Evolutionary conservation across 176 grass and related monocot genomes (phyloP).

Genomic region (Hsuehochloa calcarea): DNA sequence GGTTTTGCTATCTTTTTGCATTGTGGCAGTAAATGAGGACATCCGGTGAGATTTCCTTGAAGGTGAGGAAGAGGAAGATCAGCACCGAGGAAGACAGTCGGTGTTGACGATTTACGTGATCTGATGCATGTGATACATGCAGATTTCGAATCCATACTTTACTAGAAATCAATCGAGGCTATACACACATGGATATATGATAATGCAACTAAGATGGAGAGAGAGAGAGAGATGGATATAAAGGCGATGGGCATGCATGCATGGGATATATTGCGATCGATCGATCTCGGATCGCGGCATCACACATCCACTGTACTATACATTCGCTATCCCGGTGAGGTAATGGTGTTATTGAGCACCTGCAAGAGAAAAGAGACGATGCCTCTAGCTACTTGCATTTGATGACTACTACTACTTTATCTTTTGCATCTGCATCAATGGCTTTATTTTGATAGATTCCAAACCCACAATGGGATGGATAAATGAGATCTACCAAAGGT

Average conservation of each 20-base stretch:
- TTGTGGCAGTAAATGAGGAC: too few relatives aligned
- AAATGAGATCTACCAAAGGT: not conserved
- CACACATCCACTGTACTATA: constrained; percentile 15
- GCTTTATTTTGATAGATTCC: constrained; percentile 5
- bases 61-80: too few relatives aligned
- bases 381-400: constrained; percentile 6
- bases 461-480: not conserved
- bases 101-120: not conserved
- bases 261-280: not conserved
- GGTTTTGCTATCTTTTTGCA: too few relatives aligned
- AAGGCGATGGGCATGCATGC: not conserved
- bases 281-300: constrained; percentile 45
- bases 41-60: too few relatives aligned
- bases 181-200: not conserved
- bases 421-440: not conserved
- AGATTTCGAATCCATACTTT: not conserved
- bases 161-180: not conserved
- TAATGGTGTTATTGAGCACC: constrained; percentile 2
- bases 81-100: too few relatives aligned
- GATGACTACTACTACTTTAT: not conserved
- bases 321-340: constrained; percentile 10
- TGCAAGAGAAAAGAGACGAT: constrained; percentile 16
- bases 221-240: constrained; percentile 25
- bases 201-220: not conserved
- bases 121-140: not conserved